These are phyloP conservation scores for Sphaerulina populicola DNA, from an alignment of 2,329 filamentous ascomycete species.

Conservation along the genomic window DNA sequence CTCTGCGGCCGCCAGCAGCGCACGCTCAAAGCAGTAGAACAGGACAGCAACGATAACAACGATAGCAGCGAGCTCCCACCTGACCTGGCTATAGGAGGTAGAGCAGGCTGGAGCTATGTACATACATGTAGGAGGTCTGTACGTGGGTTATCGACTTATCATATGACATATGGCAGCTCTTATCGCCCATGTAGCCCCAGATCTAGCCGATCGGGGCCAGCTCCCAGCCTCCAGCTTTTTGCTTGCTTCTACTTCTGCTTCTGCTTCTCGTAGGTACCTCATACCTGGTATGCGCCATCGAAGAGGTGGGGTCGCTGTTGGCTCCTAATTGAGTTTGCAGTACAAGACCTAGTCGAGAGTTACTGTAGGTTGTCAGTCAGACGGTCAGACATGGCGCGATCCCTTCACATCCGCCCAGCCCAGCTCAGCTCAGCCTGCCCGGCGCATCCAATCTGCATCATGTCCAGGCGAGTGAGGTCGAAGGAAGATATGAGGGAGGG, in stretches of 20 bases:
- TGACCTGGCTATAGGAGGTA: constrained; percentile 11
- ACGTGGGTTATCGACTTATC: background rate
- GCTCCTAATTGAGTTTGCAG: constrained; percentile 2
- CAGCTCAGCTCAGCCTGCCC: no score
- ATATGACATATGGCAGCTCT: constrained; percentile 13
- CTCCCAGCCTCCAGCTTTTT: background rate
- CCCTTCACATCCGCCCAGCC: no score
- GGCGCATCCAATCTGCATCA: background rate
- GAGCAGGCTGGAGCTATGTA: constrained; percentile 2
- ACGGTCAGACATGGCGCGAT: background rate
- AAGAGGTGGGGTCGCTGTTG: constrained; percentile 5
- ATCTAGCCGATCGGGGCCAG: constrained; percentile 1
- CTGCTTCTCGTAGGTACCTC: no score
- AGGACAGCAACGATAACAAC: constrained; percentile 4
- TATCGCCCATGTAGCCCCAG: constrained; percentile 10
- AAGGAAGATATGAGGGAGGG: no score
- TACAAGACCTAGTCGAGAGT: no score
- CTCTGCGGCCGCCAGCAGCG: constrained; percentile 5
- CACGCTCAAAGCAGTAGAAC: background rate
- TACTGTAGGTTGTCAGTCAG: no score
- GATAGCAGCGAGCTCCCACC: constrained; percentile 2
- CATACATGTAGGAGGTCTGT: no score
- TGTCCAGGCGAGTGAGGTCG: no score
- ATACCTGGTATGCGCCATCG: constrained; percentile 1
- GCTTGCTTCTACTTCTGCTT: no score